Evolutionary conservation across 2,329 filamentous ascomycete species (phyloP), one percentile per base, ranked within the genome.

Genomic region (Periconia sp.): DNA sequence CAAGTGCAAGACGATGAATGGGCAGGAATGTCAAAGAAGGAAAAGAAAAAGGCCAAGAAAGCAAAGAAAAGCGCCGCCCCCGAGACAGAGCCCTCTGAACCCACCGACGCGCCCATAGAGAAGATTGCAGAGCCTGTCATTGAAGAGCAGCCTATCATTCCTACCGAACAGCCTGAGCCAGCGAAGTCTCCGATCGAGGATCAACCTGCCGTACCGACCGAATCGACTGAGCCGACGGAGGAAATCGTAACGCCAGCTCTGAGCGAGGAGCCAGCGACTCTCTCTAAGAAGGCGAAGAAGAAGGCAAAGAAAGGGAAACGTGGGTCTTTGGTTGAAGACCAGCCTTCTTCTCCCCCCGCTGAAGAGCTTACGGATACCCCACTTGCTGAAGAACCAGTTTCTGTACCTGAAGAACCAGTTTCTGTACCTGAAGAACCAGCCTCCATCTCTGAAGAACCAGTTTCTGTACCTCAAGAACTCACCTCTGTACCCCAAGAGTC

Each of bases 261-360:
- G 10, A 20, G 50, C 41, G 56, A 59, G 37, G 53, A 60, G 8
- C 47, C 46, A 33, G 33, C 56, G 6, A 42, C 54, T 10, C 37
- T 57, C 27, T 61, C 61, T 6, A 65, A 63, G 53, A 65, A 65
- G 40, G 63, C 59, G 9, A 64, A 37, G 15, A 37, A 37, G 33
- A 37, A 64, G 41, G 62, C 55, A 3, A 63, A 65, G 53, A 66
- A 66, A 43, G 49, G 49, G 10, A 65, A 66, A 48, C 60, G 55
- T 48, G 55, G 31, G n/a, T 53, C 53, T 42, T 20, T 41, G 10
- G 30, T 37, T 2, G 18, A 50, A 23, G 37, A 47, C 8, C 33
- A 50, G 45, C 14, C 15, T 46, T 41, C 33, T 27, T 48, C 48
- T 44, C 48, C 45, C 18, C 51, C 45, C n/a, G 41, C 30, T 7